phyloP scores from a whole-genome alignment of 805 yeast species.

The Saccharomycopsis schoenii region DNA sequence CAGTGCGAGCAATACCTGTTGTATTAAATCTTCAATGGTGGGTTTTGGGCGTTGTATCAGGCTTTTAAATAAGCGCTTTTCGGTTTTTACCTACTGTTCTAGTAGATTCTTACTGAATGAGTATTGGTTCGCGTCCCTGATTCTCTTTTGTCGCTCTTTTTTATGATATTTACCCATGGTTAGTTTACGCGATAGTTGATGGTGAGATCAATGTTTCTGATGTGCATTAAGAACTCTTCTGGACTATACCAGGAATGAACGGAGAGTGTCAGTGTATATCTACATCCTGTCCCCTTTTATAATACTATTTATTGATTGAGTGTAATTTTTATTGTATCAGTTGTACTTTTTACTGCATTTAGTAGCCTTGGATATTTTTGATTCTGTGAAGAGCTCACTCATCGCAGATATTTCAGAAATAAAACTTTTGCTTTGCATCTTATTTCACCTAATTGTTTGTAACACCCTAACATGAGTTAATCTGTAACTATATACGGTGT shows the following conservation, averaged over 20 bases:
- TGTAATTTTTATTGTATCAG: too few species aligned
- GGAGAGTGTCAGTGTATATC: slow-evolving; percentile 14
- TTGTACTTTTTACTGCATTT: too few species aligned
- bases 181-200: slow-evolving; percentile 10
- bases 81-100: background rate
- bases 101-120: background rate
- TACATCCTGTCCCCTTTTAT: background rate
- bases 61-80: background rate
- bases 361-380: too few species aligned
- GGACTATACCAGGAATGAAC: slow-evolving; percentile 6
- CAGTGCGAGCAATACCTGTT: slow-evolving; percentile 10
- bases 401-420: too few species aligned
- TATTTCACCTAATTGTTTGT: too few species aligned
- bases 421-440: too few species aligned
- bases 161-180: slow-evolving; percentile 3
- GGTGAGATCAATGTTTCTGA: slow-evolving; percentile 7
- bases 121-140: background rate
- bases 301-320: too few species aligned
- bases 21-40: background rate
- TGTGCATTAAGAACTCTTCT: slow-evolving; percentile 13
- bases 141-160: background rate
- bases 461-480: too few species aligned
- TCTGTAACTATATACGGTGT: too few species aligned
- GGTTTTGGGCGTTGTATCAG: background rate
- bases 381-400: too few species aligned